Conservation (phyloP, 169 alveolate species). For the Perkinsus marinus region DNA sequence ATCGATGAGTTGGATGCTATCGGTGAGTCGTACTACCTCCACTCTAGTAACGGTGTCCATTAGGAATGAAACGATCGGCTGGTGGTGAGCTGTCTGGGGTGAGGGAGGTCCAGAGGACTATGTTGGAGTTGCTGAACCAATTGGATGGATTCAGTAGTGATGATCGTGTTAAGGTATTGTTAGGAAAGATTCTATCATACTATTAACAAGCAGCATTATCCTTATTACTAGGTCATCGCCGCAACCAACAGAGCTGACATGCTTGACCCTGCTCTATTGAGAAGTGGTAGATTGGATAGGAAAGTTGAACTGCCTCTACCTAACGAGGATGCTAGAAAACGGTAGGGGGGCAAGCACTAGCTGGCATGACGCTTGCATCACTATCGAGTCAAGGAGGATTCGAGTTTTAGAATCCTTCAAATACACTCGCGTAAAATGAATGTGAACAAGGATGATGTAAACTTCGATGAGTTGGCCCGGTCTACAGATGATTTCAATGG, state of each 20-base stretch:
- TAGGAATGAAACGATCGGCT: conserved; percentile 40
- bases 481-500: conserved; percentile 93
- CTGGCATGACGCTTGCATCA: no score
- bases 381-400: no score
- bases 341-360: no score
- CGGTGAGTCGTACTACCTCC: conserved; percentile 73
- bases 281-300: conserved; percentile 98
- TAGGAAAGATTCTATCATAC: no score
- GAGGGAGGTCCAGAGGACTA: conserved; percentile 97
- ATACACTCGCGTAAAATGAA: conserved; percentile 98
- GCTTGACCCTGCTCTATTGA: conserved; percentile 93
- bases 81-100: conserved; percentile 93
- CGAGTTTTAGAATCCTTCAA: conserved; percentile 85
- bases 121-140: conserved; percentile 95
- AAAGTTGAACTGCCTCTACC: conserved; percentile 98
- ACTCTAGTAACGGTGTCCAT: no score
- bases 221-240: conserved; percentile 68
- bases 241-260: conserved; percentile 99
- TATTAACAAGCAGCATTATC: no score
- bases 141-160: conserved; percentile 83
- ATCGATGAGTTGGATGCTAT: conserved; percentile 97
- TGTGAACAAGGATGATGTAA: conserved; percentile 84
- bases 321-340: conserved; percentile 73
- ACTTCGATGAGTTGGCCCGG: conserved; percentile 89
- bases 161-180: conserved; percentile 65